Percentiles rank a stretch among this genome's conserved stretches.
phyloP scores from a whole-genome alignment of 2,329 filamentous ascomycete genomes.

The Mariannaea elegans region DNA sequence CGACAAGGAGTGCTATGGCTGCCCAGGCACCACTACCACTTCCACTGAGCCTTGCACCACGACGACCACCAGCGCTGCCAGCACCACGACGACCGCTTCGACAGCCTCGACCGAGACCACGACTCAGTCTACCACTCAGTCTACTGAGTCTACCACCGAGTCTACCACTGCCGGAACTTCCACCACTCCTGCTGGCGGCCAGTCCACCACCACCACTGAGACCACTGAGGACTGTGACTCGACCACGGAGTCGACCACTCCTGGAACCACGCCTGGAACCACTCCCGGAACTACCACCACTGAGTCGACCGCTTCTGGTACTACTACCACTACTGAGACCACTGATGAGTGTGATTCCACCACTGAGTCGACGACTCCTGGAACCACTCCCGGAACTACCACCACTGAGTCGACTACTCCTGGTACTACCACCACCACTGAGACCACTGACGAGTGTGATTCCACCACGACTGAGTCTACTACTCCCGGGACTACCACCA shows the following conservation, averaged over 20 bases:
- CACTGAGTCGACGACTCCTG: conserved; percentile 3
- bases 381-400: not conserved
- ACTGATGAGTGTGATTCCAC: conserved; percentile 3
- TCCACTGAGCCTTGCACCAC: conserved; percentile 13
- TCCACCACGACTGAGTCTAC: not conserved
- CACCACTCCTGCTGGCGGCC: not conserved
- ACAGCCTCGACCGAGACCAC: not conserved
- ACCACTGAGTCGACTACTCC: not conserved
- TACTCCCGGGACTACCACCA: not conserved
- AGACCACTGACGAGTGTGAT: not conserved
- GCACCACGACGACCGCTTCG: not conserved
- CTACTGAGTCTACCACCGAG: conserved; percentile 1
- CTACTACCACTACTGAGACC: not conserved
- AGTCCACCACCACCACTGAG: not conserved
- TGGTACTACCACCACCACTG: not conserved
- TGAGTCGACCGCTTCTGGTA: conserved; percentile 4
- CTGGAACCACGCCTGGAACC: not conserved
- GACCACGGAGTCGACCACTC: too few species aligned
- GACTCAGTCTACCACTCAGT: not conserved
- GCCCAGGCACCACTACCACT: not conserved
- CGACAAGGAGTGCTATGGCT: not conserved
- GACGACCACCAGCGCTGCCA: conserved; percentile 4
- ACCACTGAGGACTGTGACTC: too few species aligned
- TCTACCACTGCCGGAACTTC: not conserved
- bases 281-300: conserved; percentile 4